These are phyloP conservation scores for Scutellaria galericulata DNA, from an alignment of 257 asterid genomes.

Conservation along the genomic window DNA sequence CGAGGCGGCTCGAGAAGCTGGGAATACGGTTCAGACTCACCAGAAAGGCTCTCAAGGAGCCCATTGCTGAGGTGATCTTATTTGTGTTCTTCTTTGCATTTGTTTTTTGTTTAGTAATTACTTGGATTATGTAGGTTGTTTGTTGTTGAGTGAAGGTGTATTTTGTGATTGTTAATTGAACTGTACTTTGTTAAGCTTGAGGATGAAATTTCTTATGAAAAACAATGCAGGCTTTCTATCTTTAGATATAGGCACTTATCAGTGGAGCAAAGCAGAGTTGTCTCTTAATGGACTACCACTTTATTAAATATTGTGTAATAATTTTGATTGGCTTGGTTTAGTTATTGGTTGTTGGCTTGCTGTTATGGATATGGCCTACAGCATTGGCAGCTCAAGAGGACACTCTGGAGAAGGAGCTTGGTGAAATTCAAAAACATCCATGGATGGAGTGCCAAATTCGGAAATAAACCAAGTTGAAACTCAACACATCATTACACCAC, in stretches of 20 bases:
- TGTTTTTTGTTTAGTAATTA: neutral
- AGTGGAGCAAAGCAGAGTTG: no score
- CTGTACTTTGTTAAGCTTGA: neutral
- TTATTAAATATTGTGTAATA: neutral
- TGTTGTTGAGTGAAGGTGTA: neutral
- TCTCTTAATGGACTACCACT: neutral
- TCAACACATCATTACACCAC: no score
- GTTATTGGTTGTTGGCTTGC: constrained; percentile 11
- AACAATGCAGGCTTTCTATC: no score
- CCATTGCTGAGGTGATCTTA: constrained; percentile 69
- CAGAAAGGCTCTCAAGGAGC: constrained; percentile 77
- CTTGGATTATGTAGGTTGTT: neutral
- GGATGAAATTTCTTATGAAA: neutral
- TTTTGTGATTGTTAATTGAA: neutral
- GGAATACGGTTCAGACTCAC: constrained; percentile 78
- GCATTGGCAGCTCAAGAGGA: constrained; percentile 81
- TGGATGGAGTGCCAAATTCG: neutral
- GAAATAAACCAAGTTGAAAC: constrained; percentile 45
- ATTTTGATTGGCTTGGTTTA: constrained; percentile 11
- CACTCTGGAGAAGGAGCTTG: constrained; percentile 80
- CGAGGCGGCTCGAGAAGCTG: constrained; percentile 92
- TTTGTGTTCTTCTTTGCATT: neutral
- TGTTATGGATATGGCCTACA: neutral
- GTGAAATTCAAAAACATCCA: constrained; percentile 61
- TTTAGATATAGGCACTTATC: no score